phyloP scores from a whole-genome alignment of 768 basidiomycete genomes.

The Rhodosporidiobolus sp. region DNA sequence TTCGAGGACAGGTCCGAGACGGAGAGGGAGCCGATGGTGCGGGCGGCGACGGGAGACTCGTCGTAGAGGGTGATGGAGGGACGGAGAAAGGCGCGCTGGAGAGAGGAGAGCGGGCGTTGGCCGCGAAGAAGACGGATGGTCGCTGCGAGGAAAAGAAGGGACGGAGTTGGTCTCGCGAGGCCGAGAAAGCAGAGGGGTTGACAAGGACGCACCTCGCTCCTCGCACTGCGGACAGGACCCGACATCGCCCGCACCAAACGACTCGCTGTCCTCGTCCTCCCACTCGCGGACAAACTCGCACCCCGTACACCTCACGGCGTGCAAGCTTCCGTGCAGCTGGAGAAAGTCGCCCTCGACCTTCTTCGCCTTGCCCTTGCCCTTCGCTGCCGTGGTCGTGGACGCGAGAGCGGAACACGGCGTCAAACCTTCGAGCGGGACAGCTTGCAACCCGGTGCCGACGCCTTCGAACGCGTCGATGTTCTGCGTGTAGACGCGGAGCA shows the following conservation, averaged over 20 bases:
- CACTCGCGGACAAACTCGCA: conserved; percentile 79
- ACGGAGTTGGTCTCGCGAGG: neutral
- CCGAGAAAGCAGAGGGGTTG: conserved; percentile 13
- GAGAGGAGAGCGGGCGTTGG: conserved; percentile 61
- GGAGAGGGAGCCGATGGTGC: conserved; percentile 70
- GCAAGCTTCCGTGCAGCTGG: conserved; percentile 91
- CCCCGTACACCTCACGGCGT: conserved; percentile 78
- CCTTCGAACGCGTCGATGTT: conserved; percentile 96
- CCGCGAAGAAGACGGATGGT: conserved; percentile 75
- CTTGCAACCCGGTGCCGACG: conserved; percentile 60
- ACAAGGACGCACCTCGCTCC: conserved; percentile 65
- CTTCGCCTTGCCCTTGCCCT: conserved; percentile 46
- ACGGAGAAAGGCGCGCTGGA: conserved; percentile 64
- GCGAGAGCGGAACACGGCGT: conserved; percentile 11
- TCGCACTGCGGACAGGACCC: conserved; percentile 85
- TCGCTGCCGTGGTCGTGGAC: conserved; percentile 7
- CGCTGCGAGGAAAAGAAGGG: conserved; percentile 52
- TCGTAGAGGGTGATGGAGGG: conserved; percentile 94
- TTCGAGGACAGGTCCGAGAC: conserved; percentile 68
- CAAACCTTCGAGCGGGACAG: conserved; percentile 24
- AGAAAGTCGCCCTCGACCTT: conserved; percentile 75
- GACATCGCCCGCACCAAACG: conserved; percentile 67
- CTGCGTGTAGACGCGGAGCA: conserved; percentile 90
- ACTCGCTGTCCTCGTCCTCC: conserved; percentile 59
- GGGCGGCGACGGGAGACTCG: conserved; percentile 81